phyloP scores from a whole-genome alignment of 257 asterid genomes.

The Petrea volubilis region DNA sequence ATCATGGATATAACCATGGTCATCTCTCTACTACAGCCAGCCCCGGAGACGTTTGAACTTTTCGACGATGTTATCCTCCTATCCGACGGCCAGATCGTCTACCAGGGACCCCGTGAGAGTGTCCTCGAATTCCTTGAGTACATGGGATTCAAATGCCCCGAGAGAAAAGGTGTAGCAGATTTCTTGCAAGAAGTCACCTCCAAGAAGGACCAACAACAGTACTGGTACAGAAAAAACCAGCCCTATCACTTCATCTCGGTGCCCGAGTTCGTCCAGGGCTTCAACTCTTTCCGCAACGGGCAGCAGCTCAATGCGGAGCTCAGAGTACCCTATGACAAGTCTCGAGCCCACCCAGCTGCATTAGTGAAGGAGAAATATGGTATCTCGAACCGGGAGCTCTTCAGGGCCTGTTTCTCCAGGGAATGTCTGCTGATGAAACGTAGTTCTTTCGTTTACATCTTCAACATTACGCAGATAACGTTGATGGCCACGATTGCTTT shows the following conservation, averaged over 20 bases:
- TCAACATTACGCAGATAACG: slow-evolving; percentile 72
- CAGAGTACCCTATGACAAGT: slow-evolving; percentile 62
- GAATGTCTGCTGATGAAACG: slow-evolving; percentile 87
- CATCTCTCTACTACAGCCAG: slow-evolving; percentile 83
- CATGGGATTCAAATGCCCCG: slow-evolving; percentile 83
- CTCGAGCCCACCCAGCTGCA: slow-evolving; percentile 70
- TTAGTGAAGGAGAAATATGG: slow-evolving; percentile 75
- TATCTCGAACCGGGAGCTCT: slow-evolving; percentile 68
- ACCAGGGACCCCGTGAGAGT: slow-evolving; percentile 76
- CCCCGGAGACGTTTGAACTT: slow-evolving; percentile 76
- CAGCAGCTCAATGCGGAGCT: slow-evolving; percentile 48
- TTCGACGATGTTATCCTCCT: slow-evolving; percentile 80
- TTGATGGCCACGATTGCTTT: slow-evolving; percentile 70
- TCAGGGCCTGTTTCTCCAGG: slow-evolving; percentile 63
- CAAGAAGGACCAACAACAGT: slow-evolving; percentile 75
- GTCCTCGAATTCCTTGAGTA: slow-evolving; percentile 63
- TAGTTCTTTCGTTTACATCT: slow-evolving; percentile 63
- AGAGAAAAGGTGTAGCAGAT: slow-evolving; percentile 81
- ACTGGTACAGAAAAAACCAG: slow-evolving; percentile 55
- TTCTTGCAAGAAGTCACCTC: slow-evolving; percentile 91
- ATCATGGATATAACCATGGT: slow-evolving; percentile 72
- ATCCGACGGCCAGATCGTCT: slow-evolving; percentile 75
- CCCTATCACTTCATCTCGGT: slow-evolving; percentile 60
- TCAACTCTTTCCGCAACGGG: slow-evolving; percentile 56
- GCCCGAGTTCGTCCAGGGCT: slow-evolving; percentile 55